Percentiles rank a stretch among this genome's conserved stretches.
Conservation (phyloP, 148 eudicot species). For the Silene latifolia region DNA sequence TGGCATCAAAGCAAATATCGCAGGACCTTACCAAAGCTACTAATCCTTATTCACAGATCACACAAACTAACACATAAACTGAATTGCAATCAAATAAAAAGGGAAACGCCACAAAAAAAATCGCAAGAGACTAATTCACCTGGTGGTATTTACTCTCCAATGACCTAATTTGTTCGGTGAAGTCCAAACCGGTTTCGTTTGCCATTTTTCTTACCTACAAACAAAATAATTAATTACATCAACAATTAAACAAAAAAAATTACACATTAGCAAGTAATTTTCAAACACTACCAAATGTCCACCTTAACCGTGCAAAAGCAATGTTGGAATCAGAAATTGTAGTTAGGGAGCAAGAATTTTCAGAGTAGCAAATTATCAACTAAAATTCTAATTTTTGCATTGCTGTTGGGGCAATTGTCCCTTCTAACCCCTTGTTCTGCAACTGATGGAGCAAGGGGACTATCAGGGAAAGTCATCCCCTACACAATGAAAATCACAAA, state of each 20-base stretch:
- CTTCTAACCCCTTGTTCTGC: no score
- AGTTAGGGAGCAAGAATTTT: no score
- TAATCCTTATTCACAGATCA: background rate
- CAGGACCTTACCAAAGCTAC: background rate
- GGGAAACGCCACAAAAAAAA: background rate
- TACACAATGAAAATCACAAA: no score
- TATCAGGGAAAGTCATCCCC: no score
- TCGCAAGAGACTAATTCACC: conserved; percentile 28
- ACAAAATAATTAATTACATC: background rate
- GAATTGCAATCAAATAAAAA: background rate
- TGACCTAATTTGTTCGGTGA: conserved; percentile 63
- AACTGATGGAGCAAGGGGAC: no score
- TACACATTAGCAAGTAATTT: background rate
- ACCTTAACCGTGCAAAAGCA: background rate
- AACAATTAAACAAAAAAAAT: background rate
- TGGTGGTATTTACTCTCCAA: conserved; percentile 75
- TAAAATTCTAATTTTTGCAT: no score
- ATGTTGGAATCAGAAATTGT: no score
- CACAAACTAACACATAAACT: background rate
- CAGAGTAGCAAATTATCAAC: background rate
- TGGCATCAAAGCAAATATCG: background rate
- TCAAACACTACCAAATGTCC: background rate
- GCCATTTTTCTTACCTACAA: conserved; percentile 81
- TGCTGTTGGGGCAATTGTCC: no score
- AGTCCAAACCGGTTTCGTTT: conserved; percentile 82